Conservation (phyloP, 75 land plant species). For the Selaginella moellendorffii region DNA sequence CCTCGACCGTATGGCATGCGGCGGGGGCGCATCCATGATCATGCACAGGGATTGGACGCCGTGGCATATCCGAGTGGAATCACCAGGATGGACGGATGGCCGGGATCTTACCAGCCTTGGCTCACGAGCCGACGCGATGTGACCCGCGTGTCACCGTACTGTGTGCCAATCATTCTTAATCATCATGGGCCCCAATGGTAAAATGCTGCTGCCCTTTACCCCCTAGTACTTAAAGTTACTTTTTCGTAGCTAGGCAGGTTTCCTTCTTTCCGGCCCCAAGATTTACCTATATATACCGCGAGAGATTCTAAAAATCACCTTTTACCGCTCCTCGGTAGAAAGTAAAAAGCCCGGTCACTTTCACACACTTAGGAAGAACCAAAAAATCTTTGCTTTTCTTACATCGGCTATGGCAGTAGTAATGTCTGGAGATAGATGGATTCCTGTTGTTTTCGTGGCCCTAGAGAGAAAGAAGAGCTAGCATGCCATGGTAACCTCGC, state of each 20-base stretch:
- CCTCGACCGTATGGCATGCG: too few relatives aligned
- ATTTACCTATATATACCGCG: background rate
- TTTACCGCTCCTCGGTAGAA: background rate
- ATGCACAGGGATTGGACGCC: too few relatives aligned
- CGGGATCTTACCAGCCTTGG: background rate
- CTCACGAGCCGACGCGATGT: slow-evolving; percentile 1
- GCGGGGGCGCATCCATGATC: too few relatives aligned
- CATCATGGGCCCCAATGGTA: background rate
- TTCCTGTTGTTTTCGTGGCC: too few relatives aligned
- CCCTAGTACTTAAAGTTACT: background rate
- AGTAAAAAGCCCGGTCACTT: too few relatives aligned
- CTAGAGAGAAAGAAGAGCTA: too few relatives aligned
- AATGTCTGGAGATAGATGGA: background rate
- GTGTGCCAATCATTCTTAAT: background rate
- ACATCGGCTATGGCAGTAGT: background rate
- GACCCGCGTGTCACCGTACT: background rate
- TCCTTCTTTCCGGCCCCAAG: too few relatives aligned
- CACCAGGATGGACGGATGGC: too few relatives aligned
- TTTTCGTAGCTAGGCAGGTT: too few relatives aligned
- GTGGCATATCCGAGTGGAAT: too few relatives aligned
- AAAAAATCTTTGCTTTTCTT: too few relatives aligned
- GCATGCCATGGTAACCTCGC: background rate
- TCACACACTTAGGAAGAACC: too few relatives aligned
- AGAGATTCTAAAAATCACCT: background rate
- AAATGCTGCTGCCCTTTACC: background rate